These are phyloP conservation scores for Paramecium bursaria DNA, from an alignment of 73 alveolate genomes.

Conservation along the genomic window DNA sequence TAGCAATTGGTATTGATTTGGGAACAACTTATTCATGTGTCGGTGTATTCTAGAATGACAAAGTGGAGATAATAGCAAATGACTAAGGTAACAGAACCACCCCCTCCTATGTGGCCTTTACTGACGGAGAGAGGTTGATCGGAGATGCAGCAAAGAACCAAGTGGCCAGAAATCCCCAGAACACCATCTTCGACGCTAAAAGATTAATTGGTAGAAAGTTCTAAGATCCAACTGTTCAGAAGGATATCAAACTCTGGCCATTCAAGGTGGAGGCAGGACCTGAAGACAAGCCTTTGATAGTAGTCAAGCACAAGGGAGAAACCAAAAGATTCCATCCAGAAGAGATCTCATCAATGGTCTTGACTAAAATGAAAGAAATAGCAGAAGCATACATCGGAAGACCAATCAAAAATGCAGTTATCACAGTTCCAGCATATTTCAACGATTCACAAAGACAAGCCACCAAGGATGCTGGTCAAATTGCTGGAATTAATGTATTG, in stretches of 20 bases:
- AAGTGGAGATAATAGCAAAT: slow-evolving; percentile 86
- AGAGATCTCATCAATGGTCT: slow-evolving; percentile 94
- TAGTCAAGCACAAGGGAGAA: slow-evolving; percentile 49
- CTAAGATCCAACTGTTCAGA: slow-evolving; percentile 82
- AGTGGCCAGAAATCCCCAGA: slow-evolving; percentile 79
- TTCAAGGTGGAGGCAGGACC: slow-evolving; percentile 69
- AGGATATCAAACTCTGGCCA: slow-evolving; percentile 86
- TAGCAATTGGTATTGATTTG: slow-evolving; percentile 88
- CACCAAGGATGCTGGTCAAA: slow-evolving; percentile 94
- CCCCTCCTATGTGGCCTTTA: slow-evolving; percentile 88
- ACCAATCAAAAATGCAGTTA: slow-evolving; percentile 83
- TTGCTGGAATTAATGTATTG: slow-evolving; percentile 89
- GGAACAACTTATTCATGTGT: slow-evolving; percentile 95
- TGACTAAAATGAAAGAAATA: slow-evolving; percentile 90
- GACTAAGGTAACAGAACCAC: slow-evolving; percentile 86
- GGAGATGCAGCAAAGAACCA: slow-evolving; percentile 88
- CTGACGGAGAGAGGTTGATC: slow-evolving; percentile 81
- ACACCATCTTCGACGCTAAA: slow-evolving; percentile 87
- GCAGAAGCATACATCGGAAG: slow-evolving; percentile 91
- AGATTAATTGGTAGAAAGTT: slow-evolving; percentile 91
- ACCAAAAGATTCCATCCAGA: slow-evolving; percentile 79
- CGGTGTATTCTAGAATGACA: slow-evolving; percentile 82
- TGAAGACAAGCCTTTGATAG: slow-evolving; percentile 87
- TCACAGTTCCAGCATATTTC: slow-evolving; percentile 90
- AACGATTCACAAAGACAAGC: slow-evolving; percentile 93